Evolutionary conservation across 2,329 filamentous ascomycete genomes (phyloP), one percentile per base, ranked within the genome.

Genomic region (Sarocladium kiliense): DNA sequence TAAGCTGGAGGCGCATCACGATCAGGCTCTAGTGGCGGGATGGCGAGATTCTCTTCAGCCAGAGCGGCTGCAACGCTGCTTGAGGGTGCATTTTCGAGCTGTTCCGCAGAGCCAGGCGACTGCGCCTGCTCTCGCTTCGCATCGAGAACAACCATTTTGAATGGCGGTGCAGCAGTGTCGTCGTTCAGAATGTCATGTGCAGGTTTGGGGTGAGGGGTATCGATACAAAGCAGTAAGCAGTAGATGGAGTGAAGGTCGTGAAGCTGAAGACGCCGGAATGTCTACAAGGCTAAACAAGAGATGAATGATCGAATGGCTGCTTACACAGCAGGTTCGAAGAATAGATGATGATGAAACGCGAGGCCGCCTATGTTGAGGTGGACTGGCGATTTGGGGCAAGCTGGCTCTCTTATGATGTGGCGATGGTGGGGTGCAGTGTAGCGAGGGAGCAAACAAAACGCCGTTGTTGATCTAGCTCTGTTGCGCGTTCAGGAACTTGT

Each of bases 1-100:
- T 87, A 87, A 1, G 81, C 77, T 2, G 82, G 82, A 21, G 78
- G 80, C 6, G 73, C 72, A 18, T 77, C 74, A 1, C 69, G 63
- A 27, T 41, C 50, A 41, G 50, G 50, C 32, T 53, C 50, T 11
- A 53, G 34, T 19, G 32, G 32, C 7, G 50, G 36, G 68, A 66
- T 41, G 69, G 64, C 74, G 27, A 79, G 66, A 27, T 73, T 71
- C 2, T 51, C 47, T 36, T 51, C 47, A 16, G 27, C 27, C 27
- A 51, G n/a, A 32, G 47, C 47, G 16, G 27, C 47, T 7, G 30
- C 47, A 3, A 21, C n/a, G 18, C 23, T 51, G 47, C 27, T 34
- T 3, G 25, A 51, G 11, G 47, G 27, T 7, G 47, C 47, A 36
- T 47, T n/a, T 18, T 47, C 27, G 10, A 27, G 12, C 27, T 51